Evolutionary conservation across 163 green algal genomes (phyloP), one percentile per base, ranked within the genome.

Genomic region (Scenedesmus sp.): DNA sequence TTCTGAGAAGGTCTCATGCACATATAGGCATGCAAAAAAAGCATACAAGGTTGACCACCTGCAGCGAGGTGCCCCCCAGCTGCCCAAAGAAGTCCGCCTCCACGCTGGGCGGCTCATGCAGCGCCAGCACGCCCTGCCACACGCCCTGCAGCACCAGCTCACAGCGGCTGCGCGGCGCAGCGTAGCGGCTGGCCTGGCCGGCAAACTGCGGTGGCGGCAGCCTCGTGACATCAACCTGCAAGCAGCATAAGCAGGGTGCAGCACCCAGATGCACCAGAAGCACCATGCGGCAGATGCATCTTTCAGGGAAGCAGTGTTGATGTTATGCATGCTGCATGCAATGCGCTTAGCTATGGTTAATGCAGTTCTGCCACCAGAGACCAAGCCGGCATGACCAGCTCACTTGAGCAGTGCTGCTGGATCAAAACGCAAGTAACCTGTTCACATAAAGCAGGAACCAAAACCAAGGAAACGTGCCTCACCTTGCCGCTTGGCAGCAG

Each of bases 401-500:
- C 73, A 16, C n/a, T n/a, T n/a, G n/a, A n/a, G n/a, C n/a, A n/a
- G n/a, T n/a, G 35, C 73, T 49, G 30, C 73, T 49, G 73, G 33
- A 22, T 15, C 35, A 24, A 18, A 10, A 26, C 35, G n/a, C 73
- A 82, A 49, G 0, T 12, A 24, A 12, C 49, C n/a, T n/a, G n/a
- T n/a, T n/a, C n/a, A n/a, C n/a, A n/a, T n/a, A n/a, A n/a, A n/a
- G n/a, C n/a, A n/a, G n/a, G n/a, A n/a, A n/a, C n/a, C n/a, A n/a
- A n/a, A n/a, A n/a, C n/a, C n/a, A n/a, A n/a, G n/a, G n/a, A n/a
- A n/a, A n/a, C n/a, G n/a, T 49, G 37, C 20, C 30, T 24, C 94
- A 96, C 83, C 82, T 97, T 97, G 49, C 94, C 95, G 89, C 93
- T 95, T 18, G 91, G 87, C 49, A 94, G 91, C 33, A 78, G 44